Base-by-base conservation (phyloP, 371 early-diverging fungal genomes). In the Mortierella sp. region DNA sequence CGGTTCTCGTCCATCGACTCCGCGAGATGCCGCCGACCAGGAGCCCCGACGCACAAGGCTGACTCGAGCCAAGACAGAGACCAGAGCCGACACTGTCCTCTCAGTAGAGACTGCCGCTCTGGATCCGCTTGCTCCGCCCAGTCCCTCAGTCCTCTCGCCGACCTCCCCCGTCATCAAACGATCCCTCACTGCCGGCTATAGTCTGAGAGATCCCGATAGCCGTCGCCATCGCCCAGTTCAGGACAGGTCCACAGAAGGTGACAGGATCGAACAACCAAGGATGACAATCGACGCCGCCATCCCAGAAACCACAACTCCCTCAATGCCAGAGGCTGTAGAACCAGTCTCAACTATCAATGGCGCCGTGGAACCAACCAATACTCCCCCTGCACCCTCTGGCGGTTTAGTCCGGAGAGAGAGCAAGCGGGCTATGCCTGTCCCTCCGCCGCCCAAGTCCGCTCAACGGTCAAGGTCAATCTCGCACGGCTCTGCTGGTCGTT, bases 401-500 rank as follows among this genome's bases (percentile, higher is more conserved):
- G 14, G 64, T 34, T 65, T 77, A 4, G 58, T 55, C 13, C 81
- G 74, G 48, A 63, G 61, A 22, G 81, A 81, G 65, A 81, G 77
- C 58, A 77, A 77, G 19, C 52, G 81, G 43, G 73, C 69, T n/a
- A 26, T 66, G 7, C 73, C 70, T 50, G 80, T 67, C 22, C 83
- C 83, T 13, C 44, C 78, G 43, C 84, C 84, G 66, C 76, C 79
- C 24, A 83, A 83, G 64, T 83, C 84, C 6, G 84, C 79, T 39
- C 84, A 83, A 29, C 76, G 84, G 3, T 75, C 83, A 8, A 68
- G 83, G 40, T 83, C 83, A 26, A 75, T 83, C 37, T 83, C 84
- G 11, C 67, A 65, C 26, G 64, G 61, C 29, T 74, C 82, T 11
- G 64, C 82, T 11, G 64, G 55, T 3, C 69, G 76, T 34, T 47